Evolutionary conservation across 345 rosid genomes (phyloP).

Genomic region (Acer campestre): DNA sequence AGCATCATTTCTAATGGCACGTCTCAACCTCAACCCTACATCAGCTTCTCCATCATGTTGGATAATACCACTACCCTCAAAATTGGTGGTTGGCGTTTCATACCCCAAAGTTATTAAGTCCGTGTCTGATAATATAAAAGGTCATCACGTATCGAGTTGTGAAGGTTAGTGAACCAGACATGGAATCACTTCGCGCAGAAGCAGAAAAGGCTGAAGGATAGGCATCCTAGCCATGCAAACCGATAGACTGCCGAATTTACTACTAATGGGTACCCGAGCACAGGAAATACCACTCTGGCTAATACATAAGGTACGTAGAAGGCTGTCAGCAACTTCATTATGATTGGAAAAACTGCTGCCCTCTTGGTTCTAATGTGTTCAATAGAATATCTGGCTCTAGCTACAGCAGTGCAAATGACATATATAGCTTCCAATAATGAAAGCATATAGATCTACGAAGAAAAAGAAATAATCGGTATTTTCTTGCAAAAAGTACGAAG

Average conservation of each 20-base stretch:
- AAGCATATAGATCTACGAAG: too few species aligned
- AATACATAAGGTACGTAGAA: conserved; percentile 86
- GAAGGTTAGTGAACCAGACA: conserved; percentile 97
- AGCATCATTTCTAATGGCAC: conserved; percentile 39
- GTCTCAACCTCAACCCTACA: conserved; percentile 64
- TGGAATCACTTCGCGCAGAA: conserved; percentile 87
- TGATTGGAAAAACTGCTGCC: conserved; percentile 70
- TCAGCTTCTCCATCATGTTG: conserved; percentile 49
- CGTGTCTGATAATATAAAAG: conserved; percentile 83
- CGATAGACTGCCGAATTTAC: conserved; percentile 94
- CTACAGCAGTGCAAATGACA: conserved; percentile 75
- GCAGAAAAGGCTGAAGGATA: conserved; percentile 64
- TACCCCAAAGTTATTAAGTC: conserved; percentile 90
- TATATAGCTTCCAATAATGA: too few species aligned
- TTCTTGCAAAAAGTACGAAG: conserved; percentile 1
- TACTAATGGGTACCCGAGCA: conserved; percentile 86
- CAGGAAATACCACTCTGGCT: conserved; percentile 90
- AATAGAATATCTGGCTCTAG: conserved; percentile 81
- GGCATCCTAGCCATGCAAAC: conserved; percentile 97
- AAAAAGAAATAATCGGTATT: conserved; percentile 4
- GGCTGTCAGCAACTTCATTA: conserved; percentile 94
- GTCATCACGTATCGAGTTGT: conserved; percentile 95
- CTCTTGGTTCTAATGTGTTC: conserved; percentile 80
- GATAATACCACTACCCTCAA: conserved; percentile 33
- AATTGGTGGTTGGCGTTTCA: conserved; percentile 28